phyloP scores from a whole-genome alignment of 1,284 basidiomycete genomes.

The Jaminaea rosea region DNA sequence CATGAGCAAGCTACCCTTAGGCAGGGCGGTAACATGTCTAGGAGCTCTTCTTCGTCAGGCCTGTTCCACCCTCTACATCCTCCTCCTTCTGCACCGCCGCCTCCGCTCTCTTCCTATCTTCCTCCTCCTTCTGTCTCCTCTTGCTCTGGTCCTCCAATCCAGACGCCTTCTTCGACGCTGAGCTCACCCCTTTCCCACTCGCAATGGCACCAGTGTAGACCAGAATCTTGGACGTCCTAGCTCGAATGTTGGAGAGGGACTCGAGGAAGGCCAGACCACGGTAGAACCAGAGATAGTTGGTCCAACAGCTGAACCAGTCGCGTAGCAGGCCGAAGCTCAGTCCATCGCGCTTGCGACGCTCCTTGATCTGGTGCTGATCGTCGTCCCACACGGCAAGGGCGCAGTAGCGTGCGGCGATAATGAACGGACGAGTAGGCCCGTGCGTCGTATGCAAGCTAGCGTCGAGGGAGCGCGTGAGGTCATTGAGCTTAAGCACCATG shows the following conservation, averaged over 20 bases:
- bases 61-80: too few species aligned
- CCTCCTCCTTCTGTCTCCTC: conserved; percentile 16
- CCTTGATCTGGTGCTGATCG: conserved; percentile 53
- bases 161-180: conserved; percentile 22
- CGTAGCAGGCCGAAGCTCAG: conserved; percentile 50
- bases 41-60: too few species aligned
- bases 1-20: too few species aligned
- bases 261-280: conserved; percentile 39
- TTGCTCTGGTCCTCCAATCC: conserved; percentile 24
- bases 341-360: conserved; percentile 11
- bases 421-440: conserved; percentile 54
- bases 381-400: conserved; percentile 72
- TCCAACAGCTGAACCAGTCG: conserved; percentile 53
- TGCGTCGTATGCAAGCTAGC: conserved; percentile 54
- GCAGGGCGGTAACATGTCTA: too few species aligned
- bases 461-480: conserved; percentile 53
- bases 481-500: conserved; percentile 47
- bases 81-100: conserved; percentile 15
- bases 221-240: conserved; percentile 12
- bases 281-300: conserved; percentile 38
- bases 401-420: conserved; percentile 87
- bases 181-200: conserved; percentile 15
- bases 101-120: conserved; percentile 13
- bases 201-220: conserved; percentile 9
- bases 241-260: conserved; percentile 26